These are phyloP conservation scores for Penicillium sp. DNA, from an alignment of 2,329 filamentous ascomycete species.

Conservation along the genomic window DNA sequence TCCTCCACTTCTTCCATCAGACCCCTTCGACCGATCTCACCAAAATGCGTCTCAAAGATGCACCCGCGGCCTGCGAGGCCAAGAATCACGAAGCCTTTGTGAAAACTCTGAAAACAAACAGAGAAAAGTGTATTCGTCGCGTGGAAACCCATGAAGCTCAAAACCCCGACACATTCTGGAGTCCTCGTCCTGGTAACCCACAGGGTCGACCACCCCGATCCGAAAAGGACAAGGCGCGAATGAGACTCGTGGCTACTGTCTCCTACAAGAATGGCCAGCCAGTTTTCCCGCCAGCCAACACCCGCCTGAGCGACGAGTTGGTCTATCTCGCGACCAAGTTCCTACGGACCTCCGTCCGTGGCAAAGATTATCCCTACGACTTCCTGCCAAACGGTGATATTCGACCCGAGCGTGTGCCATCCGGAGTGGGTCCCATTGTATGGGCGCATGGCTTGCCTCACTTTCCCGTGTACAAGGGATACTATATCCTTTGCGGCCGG, in stretches of 20 bases:
- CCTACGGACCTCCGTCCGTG: not conserved
- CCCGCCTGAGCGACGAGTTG: constrained; percentile 17
- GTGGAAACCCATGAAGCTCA: not conserved
- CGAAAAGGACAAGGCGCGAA: not conserved
- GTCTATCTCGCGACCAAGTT: constrained; percentile 17
- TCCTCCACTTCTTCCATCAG: not conserved
- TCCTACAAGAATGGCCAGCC: not conserved
- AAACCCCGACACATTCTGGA: constrained; percentile 1
- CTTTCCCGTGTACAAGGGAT: constrained; percentile 19
- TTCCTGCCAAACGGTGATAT: constrained; percentile 13
- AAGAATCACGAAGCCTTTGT: not conserved
- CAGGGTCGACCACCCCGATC: not conserved
- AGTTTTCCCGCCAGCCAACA: constrained; percentile 10
- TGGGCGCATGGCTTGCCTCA: constrained; percentile 20
- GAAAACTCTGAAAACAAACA: not conserved
- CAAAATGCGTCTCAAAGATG: not conserved
- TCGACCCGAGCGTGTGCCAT: constrained; percentile 11
- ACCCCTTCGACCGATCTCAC: not conserved
- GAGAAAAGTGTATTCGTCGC: not conserved
- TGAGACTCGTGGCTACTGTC: constrained; percentile 4
- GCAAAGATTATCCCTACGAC: constrained; percentile 14
- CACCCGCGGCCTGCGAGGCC: constrained; percentile 4
- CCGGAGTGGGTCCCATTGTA: constrained; percentile 9
- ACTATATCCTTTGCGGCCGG: constrained; percentile 19
- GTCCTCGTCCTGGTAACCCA: not conserved